These are phyloP conservation scores for Byssothecium circinans DNA, from an alignment of 2,329 filamentous ascomycete genomes.

Conservation along the genomic window DNA sequence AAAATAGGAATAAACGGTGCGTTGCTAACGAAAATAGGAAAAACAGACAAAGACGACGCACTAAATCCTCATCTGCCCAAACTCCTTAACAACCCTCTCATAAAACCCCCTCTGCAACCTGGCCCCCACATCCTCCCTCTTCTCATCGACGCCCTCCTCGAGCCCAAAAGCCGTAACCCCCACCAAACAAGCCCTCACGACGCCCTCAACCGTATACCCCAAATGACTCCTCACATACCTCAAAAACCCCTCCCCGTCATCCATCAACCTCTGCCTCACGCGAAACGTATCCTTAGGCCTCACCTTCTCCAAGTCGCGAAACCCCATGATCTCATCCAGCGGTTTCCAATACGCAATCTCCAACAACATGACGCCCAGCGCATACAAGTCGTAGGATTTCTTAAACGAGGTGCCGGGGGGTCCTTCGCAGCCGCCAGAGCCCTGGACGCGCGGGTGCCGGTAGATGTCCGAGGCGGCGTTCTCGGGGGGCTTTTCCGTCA, in stretches of 20 bases:
- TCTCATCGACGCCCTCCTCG: constrained; percentile 31
- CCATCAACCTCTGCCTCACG: constrained; percentile 38
- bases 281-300: constrained; percentile 44
- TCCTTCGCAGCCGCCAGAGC: constrained; percentile 36
- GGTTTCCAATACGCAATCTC: constrained; percentile 59
- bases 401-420: constrained; percentile 36
- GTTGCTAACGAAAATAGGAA: neutral
- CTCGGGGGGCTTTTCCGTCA: constrained; percentile 53
- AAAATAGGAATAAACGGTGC: neutral
- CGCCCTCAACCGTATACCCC: constrained; percentile 26
- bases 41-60: neutral
- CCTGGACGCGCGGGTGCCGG: constrained; percentile 51
- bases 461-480: constrained; percentile 54
- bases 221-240: constrained; percentile 28
- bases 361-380: constrained; percentile 55
- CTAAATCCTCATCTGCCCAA: constrained; percentile 28
- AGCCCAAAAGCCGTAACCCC: constrained; percentile 35
- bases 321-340: constrained; percentile 49
- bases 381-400: constrained; percentile 58
- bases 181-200: constrained; percentile 34
- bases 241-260: constrained; percentile 19
- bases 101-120: constrained; percentile 35
- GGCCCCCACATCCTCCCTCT: constrained; percentile 31
- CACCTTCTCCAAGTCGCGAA: constrained; percentile 41
- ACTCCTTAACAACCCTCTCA: constrained; percentile 32